A percentile compares a stretch with the other conserved stretches of the same genome.
Evolutionary conservation across 176 grass and related monocot species (phyloP).

Genomic region (Alopecurus myosuroides): DNA sequence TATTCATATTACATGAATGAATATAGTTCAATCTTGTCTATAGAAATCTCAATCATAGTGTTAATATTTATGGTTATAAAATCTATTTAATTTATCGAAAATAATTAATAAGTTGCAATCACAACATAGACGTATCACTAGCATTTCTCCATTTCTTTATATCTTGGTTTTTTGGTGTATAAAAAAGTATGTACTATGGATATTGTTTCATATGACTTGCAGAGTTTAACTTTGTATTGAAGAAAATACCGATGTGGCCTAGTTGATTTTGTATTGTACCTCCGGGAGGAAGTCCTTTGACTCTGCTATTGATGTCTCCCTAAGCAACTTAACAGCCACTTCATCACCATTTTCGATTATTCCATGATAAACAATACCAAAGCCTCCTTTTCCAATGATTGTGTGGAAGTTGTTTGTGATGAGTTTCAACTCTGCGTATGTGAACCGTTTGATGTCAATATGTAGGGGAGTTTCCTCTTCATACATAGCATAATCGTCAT

Average conservation of each 20-base stretch:
- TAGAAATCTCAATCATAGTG: too few species aligned
- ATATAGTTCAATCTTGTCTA: too few species aligned
- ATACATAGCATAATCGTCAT: not conserved
- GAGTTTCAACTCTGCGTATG: not conserved
- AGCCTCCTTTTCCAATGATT: not conserved
- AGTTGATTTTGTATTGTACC: not conserved
- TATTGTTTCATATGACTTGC: not conserved
- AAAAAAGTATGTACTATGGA: not conserved
- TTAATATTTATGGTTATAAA: too few species aligned
- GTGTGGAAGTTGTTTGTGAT: not conserved
- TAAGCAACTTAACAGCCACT: not conserved
- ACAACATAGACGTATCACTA: too few species aligned
- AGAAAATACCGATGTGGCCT: too few species aligned
- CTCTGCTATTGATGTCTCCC: not conserved
- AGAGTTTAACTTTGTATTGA: not conserved
- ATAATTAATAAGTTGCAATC: too few species aligned
- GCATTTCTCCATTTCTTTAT: too few species aligned
- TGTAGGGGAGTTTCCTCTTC: constrained; percentile 5
- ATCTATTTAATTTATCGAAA: too few species aligned
- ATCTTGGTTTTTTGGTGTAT: too few species aligned
- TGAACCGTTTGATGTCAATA: not conserved
- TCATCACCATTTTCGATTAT: not conserved
- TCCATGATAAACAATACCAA: not conserved
- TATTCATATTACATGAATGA: too few species aligned
- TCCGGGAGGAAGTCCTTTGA: not conserved